Base-by-base conservation (phyloP, 805 yeast species). In the Wickerhamomyces queroliae region DNA sequence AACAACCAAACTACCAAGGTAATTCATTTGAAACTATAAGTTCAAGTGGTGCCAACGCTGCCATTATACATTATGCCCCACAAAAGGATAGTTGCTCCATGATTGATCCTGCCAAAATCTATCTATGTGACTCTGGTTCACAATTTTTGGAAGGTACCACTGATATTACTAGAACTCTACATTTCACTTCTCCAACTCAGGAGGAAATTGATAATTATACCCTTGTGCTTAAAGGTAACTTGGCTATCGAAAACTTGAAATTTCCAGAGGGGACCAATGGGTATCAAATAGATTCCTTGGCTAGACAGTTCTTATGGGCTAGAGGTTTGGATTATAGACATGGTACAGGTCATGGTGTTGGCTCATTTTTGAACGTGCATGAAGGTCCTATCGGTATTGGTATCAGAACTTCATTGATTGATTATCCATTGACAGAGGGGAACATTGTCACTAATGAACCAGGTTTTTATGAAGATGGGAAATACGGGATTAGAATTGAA, bases 311-410 rank as follows among this genome's bases (percentile, higher is more conserved):
- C 38, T 64, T 93, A 43, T 85, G 95, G 89, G 67, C 76, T 29
- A 70, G 78, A 38, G 98, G 98, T 0, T 66, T 87, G 36, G 93
- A 86, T 58, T 93, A 85, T 58, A 76, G 81, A 46, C 99, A 93
- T 61, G 98, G 99, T 9, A 88, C 98, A 0, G 96, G 98, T 2
- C 99, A 93, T 61, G 99, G 99, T 5, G 84, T 93, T n/a, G 98
- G 96, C 2, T 73, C 90, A 17, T 91, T 73, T 57, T 76, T 95
- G 34, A 83, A 83, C 58, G 98, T 93, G 15, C 99, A 93, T 59
- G 96, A 95, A 55, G 93, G 95, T 0, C 98, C 98, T 1, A 73
- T 91, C 40, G 95, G 90, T 13, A 78, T 93, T 43, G 86, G 83
- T 42, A 66, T 59, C 55, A 68, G 70, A 52, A 62, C 67, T 20